Evolutionary conservation across 768 basidiomycete species (phyloP), one percentile per base, ranked within the genome.

Genomic region (Tylopilus intermedius): DNA sequence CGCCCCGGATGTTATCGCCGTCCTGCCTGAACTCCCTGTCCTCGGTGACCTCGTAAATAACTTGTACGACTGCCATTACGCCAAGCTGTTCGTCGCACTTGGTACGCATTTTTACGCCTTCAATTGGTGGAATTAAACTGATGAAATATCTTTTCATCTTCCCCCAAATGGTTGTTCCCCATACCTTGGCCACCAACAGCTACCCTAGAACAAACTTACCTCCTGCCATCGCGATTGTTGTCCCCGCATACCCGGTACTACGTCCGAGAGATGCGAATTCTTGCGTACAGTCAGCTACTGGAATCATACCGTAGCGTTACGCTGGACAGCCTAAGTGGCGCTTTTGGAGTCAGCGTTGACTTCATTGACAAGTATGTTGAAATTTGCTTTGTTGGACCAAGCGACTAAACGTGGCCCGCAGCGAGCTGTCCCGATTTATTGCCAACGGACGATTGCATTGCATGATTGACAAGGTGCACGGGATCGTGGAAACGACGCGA

Each of bases 211-310:
- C 85, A 93, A 70, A 81, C 80, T 1, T 82, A 88, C 63, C 84
- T 98, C 57, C 71, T 92, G n/a, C 87, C 93, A 11, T 94, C 90
- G 3, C 88, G 90, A 39, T 72, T 94, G 53, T 80, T 98, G 44
- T 79, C 84, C 2, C 88, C 86, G 0, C 96, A 98, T 67, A 79
- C 91, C 0, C 82, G 90, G 8, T 95, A 77, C 74, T 97, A 96
- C 68, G 79, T 94, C 29, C 86, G 95, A 53, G 95, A 97, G 70
- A 93, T 97, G 90, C 85, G 96, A 32, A 93, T 98, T 58, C 82
- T 88, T 18, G 94, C 94, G 1, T 98, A 96, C 71, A 73, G 78
- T 26, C 95, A 98, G 63, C 76, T 97, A 5, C 76, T 99, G n/a
- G 91, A 97, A 67, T 84, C 81, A 9, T 99, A 98, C 67, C 80